Evolutionary conservation across 2,329 filamentous ascomycete species (phyloP).

Genomic region (Scedosporium dehoogii): DNA sequence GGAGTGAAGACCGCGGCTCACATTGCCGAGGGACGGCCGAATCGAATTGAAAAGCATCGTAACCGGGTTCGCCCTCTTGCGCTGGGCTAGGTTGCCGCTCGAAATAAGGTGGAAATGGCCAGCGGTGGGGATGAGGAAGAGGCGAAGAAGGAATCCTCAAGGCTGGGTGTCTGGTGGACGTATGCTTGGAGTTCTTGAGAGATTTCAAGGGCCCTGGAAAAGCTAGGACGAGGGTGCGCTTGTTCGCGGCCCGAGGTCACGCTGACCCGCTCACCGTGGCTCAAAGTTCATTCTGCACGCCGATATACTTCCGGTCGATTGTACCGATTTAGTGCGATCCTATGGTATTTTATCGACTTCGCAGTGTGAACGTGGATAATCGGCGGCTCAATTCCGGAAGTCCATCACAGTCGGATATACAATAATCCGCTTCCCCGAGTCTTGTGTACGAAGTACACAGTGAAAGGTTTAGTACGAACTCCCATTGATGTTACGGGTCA

Average conservation of each 20-base stretch:
- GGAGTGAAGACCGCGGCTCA: neutral
- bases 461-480: too few species aligned
- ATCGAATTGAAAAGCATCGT: constrained; percentile 2
- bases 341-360: too few species aligned
- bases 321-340: too few species aligned
- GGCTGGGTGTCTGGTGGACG: neutral
- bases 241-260: constrained; percentile 2
- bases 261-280: neutral
- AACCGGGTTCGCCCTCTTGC: neutral
- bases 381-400: too few species aligned
- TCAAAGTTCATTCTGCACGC: neutral
- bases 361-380: too few species aligned
- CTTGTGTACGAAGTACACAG: too few species aligned
- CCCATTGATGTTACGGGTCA: too few species aligned
- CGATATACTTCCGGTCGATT: neutral
- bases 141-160: neutral
- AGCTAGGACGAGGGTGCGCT: neutral
- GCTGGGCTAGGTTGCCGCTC: neutral
- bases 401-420: too few species aligned
- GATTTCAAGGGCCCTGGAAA: neutral
- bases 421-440: too few species aligned
- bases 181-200: neutral
- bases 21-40: constrained; percentile 2
- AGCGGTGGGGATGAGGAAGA: neutral
- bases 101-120: neutral